Evolutionary conservation across 805 yeast species (phyloP), one percentile per base, ranked within the genome.

Genomic region (Barnettozyma wickerhamii): DNA sequence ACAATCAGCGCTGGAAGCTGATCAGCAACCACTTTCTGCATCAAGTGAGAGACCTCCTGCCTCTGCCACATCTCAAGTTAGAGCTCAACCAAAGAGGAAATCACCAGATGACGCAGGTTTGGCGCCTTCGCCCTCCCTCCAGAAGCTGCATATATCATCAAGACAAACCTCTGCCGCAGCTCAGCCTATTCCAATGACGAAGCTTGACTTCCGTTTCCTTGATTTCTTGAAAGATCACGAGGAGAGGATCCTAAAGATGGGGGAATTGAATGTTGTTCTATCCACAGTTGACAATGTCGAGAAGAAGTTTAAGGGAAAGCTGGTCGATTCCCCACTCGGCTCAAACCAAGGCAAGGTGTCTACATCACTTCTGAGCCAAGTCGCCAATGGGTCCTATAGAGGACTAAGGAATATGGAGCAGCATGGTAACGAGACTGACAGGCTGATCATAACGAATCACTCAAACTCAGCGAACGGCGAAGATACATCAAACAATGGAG

Each of bases 211-310:
- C 30, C 75, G 78, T 14, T 83, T 87, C 84, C 66, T 68, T 6
- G 65, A 68, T 30, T 79, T 65, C 51, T 60, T 84, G 46, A 63
- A 59, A 18, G 75, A 73, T 51, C 60, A 69, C 1, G 79, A 79
- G 37, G 93, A 84, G 52, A 66, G 88, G 42, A 70, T 83, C 1
- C 42, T 80, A 35, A 75, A 71, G 45, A 71, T 71, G 23, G 86
- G 84, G 1, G 73, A 77, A 23, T 70, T 79, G 4, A 63, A 66
- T 29, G 73, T 75, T 2, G 60, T 66, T 6, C 61, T 65, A 37
- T 63, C 72, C 7, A 54, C 65, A 3, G 73, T 77, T 0, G 79
- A 72, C 6, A 35, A 45, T 0, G 71, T 84, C 47, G 87, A 81
- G 46, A 76, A 67, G 57, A 79, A 70, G 43, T 68, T 71, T 44